These are phyloP conservation scores for Colletotrichum lini DNA, from an alignment of 2,329 filamentous ascomycete genomes.

Conservation along the genomic window DNA sequence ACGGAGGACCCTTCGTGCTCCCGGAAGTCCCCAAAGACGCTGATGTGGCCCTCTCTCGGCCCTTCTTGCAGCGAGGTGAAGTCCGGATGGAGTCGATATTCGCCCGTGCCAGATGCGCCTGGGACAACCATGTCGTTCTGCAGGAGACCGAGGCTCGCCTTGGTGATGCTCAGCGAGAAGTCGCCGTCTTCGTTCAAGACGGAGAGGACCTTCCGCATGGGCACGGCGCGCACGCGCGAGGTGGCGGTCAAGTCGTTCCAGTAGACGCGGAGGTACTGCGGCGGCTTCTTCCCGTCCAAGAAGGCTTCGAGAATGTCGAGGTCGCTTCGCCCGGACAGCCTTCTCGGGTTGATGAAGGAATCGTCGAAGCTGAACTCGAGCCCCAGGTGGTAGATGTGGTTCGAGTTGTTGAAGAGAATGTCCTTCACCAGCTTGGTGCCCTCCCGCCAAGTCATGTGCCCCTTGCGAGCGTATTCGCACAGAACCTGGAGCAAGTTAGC, in stretches of 20 bases:
- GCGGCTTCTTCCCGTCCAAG: conserved; percentile 61
- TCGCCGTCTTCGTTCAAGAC: conserved; percentile 61
- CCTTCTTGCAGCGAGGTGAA: conserved; percentile 73
- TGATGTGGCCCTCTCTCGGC: conserved; percentile 72
- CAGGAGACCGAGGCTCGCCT: conserved; percentile 75
- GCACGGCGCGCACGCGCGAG: conserved; percentile 76
- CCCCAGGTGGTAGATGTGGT: conserved; percentile 78
- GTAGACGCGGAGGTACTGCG: conserved; percentile 80
- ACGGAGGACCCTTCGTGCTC: conserved; percentile 67
- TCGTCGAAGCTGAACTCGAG: conserved; percentile 55
- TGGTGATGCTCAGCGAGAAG: conserved; percentile 71
- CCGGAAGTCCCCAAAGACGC: conserved; percentile 76
- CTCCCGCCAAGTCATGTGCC: conserved; percentile 72
- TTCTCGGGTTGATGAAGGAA: conserved; percentile 38
- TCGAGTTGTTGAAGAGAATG: conserved; percentile 83
- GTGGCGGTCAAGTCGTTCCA: conserved; percentile 86
- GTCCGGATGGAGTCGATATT: conserved; percentile 78
- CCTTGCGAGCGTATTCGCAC: conserved; percentile 74
- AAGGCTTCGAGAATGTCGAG: conserved; percentile 57
- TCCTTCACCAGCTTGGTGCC: conserved; percentile 76
- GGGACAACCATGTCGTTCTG: conserved; percentile 75
- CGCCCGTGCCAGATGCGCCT: conserved; percentile 70
- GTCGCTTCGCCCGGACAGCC: conserved; percentile 48
- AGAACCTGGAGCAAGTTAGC: conserved; percentile 66
- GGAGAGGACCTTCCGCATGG: conserved; percentile 69